Conservation (phyloP, 176 grass and related monocot species). For the Triticum dicoccoides region DNA sequence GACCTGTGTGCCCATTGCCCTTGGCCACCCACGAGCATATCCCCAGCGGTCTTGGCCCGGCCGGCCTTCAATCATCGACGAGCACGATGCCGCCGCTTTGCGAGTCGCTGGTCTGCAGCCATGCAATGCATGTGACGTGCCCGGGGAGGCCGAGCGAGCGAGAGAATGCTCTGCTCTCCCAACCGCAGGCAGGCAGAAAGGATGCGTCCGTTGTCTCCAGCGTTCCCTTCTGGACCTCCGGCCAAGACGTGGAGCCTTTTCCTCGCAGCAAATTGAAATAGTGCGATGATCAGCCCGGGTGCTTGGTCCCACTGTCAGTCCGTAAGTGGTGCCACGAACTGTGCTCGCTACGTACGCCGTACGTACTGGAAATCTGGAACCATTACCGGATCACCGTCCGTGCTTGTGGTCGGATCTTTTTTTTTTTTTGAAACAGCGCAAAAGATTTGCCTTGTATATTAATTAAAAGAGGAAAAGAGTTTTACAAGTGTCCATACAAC, state of each 20-base stretch:
- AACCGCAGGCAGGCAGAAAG: conserved; percentile 21
- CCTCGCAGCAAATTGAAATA: not conserved
- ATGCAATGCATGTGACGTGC: not conserved
- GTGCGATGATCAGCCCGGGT: not conserved
- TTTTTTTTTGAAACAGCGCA: too few species aligned
- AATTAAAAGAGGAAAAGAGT: too few species aligned
- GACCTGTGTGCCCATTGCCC: not conserved
- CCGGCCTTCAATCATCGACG: not conserved
- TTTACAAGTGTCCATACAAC: too few species aligned
- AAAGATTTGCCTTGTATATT: too few species aligned
- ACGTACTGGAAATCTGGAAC: too few species aligned
- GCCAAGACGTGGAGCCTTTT: not conserved
- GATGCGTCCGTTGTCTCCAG: not conserved
- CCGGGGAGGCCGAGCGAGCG: not conserved
- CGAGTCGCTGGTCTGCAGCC: not conserved
- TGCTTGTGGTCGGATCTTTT: not conserved
- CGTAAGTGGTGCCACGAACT: too few species aligned
- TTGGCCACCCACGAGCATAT: not conserved
- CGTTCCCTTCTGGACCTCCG: not conserved
- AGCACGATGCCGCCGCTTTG: not conserved
- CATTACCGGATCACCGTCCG: too few species aligned
- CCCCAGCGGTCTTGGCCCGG: not conserved
- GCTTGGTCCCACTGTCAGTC: not conserved
- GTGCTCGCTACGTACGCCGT: not conserved
- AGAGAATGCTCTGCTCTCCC: conserved; percentile 5